Conservation (phyloP, 495 filamentous ascomycete genomes). For the Podospora pseudoanserina region DNA sequence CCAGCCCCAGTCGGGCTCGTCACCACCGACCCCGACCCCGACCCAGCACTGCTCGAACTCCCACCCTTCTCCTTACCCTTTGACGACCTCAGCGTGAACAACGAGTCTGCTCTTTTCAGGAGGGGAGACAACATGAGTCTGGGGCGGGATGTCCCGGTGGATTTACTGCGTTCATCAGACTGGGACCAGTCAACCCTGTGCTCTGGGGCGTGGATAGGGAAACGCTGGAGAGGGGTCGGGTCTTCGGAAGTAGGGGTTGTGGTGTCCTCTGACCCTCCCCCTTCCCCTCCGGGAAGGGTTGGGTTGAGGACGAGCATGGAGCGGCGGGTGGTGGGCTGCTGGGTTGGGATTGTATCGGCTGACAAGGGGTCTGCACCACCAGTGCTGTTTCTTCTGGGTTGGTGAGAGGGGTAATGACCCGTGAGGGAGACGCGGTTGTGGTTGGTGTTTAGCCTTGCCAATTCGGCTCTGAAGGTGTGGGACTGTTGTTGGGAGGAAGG, state of each 20-base stretch:
- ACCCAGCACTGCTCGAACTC: background rate
- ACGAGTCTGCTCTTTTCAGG: background rate
- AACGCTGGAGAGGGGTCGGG: background rate
- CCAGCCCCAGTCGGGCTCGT: background rate
- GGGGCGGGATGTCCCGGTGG: background rate
- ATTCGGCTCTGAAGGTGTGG: conserved; percentile 27
- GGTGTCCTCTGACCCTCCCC: conserved; percentile 1
- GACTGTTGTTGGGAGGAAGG: background rate
- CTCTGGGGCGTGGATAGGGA: conserved; percentile 9
- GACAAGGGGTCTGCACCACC: conserved; percentile 16
- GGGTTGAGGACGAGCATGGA: conserved; percentile 18
- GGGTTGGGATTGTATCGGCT: too few species aligned
- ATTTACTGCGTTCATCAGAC: background rate
- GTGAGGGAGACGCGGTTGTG: background rate
- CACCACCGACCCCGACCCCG: background rate
- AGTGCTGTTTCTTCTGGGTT: conserved; percentile 24
- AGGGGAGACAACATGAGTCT: background rate
- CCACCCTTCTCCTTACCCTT: conserved; percentile 10
- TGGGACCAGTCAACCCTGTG: conserved; percentile 43
- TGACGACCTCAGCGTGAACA: background rate
- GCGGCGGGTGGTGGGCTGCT: conserved; percentile 4
- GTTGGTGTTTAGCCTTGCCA: conserved; percentile 15
- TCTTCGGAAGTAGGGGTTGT: conserved; percentile 14
- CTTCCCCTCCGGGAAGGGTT: background rate
- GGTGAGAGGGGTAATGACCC: conserved; percentile 2